A percentile compares a stretch with the other conserved stretches of the same genome.
These are phyloP conservation scores for Penicillium mononematosum DNA, from an alignment of 495 filamentous ascomycete species.

Conservation along the genomic window DNA sequence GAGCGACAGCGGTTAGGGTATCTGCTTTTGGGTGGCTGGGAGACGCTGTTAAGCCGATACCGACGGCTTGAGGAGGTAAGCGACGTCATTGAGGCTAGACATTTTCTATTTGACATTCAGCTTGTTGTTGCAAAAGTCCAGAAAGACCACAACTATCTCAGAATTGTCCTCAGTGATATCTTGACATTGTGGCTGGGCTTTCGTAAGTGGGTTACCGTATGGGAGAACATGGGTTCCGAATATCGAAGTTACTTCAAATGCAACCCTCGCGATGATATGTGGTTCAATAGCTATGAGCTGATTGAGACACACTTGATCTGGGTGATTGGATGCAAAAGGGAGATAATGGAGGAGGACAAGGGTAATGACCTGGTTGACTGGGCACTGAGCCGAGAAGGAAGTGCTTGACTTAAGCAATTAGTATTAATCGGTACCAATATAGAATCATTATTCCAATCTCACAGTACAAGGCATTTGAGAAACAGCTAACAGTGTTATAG, in stretches of 20 bases:
- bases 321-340: neutral
- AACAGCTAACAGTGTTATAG: neutral
- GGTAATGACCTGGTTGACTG: conserved; percentile 12
- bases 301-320: conserved; percentile 7
- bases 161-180: neutral
- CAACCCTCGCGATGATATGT: neutral
- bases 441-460: neutral
- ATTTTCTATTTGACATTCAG: neutral
- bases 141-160: neutral
- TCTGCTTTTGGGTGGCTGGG: neutral
- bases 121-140: neutral
- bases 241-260: neutral
- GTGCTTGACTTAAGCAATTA: neutral
- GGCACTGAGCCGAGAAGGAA: conserved; percentile 6
- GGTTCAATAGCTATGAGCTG: conserved; percentile 5
- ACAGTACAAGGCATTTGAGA: neutral
- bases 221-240: neutral
- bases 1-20: neutral
- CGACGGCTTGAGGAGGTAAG: no score
- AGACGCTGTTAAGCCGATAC: neutral
- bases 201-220: neutral
- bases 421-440: neutral
- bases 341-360: conserved; percentile 2
- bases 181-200: neutral
- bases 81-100: no score